Percentiles rank a stretch among this genome's conserved stretches.
Conservation (phyloP, 179 eudicot genomes). For the Silene vulgaris region DNA sequence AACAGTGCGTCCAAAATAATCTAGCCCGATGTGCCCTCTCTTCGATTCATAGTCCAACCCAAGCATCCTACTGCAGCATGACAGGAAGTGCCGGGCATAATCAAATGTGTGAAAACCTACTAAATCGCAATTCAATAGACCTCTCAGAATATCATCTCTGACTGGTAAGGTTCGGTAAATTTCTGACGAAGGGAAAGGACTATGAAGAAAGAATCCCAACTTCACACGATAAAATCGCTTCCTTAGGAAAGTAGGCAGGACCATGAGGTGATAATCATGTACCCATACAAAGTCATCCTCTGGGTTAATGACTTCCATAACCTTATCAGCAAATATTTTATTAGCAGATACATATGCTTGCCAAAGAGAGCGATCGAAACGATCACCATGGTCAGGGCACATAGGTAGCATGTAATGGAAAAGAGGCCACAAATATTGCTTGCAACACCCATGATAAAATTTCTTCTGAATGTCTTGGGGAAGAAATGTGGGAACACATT, state of each 20-base stretch:
- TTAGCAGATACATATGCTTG: slow-evolving; percentile 85
- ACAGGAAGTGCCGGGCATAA: slow-evolving; percentile 84
- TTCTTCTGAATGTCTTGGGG: slow-evolving; percentile 62
- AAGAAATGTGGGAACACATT: slow-evolving; percentile 77
- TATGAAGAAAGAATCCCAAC: slow-evolving; percentile 82
- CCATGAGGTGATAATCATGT: slow-evolving; percentile 87
- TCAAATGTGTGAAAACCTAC: slow-evolving; percentile 92
- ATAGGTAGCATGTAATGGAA: slow-evolving; percentile 93
- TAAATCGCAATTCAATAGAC: slow-evolving; percentile 71
- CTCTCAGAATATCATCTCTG: slow-evolving; percentile 72
- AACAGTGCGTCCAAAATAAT: slow-evolving; percentile 84
- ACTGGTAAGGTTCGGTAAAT: slow-evolving; percentile 83
- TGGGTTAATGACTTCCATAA: slow-evolving; percentile 78
- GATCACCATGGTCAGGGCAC: slow-evolving; percentile 82
- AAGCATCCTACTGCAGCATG: slow-evolving; percentile 84
- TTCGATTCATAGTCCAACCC: slow-evolving; percentile 83
- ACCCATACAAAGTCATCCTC: slow-evolving; percentile 86
- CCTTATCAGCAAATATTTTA: slow-evolving; percentile 77
- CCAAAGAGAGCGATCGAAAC: slow-evolving; percentile 76
- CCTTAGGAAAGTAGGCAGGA: slow-evolving; percentile 75
- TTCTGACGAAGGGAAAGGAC: slow-evolving; percentile 91
- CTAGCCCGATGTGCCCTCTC: slow-evolving; percentile 84
- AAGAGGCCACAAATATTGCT: slow-evolving; percentile 88
- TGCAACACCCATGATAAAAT: slow-evolving; percentile 77
- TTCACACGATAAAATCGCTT: slow-evolving; percentile 65